Base-by-base conservation (phyloP, 2,329 filamentous ascomycete species). In the Cladophialophora carrionii region DNA sequence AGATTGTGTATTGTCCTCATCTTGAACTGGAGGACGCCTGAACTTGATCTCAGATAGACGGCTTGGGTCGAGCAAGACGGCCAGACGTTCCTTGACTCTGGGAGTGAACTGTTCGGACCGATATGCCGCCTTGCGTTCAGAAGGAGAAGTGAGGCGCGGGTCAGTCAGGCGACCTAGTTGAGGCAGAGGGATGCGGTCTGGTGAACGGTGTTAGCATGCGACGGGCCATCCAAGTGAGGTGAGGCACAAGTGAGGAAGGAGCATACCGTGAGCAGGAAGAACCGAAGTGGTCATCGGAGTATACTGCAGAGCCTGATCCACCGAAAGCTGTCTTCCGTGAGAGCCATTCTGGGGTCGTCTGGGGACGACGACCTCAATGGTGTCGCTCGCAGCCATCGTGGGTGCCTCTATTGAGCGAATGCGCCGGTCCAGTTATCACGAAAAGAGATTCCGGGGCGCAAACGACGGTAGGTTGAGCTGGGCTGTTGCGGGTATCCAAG, bases 201-300 rank as follows among this genome's bases (percentile, higher is more conserved):
- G 57, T 49, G 17, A 37, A 43, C 12, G 41, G 43, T n/a, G 48
- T 65, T 43, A 62, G 57, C 56, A 14, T 29, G 17, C 26, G 20
- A 43, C n/a, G 7, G 14, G 24, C 37, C 29, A 8, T 20, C 14
- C 52, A 54, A 20, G 26, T 29, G 29, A 54, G 29, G 52, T 34
- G 8, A 54, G 52, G 52, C 29, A 54, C 24, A 54, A 32, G 52
- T 24, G 32, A 62, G 26, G n/a, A 51, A 32, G 54, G 34, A 24
- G 41, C 58, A 43, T 72, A 61, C 79, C 78, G 72, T 81, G 81
- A 41, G 80, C 73, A 22, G 79, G 79, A 41, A 71, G 63, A 41
- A 71, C 43, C 53, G 80, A 76, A 57, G 78, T 81, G n/a, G 79
- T 81, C 76, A 83, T 80, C 31, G 81, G 80, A 48, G 80, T 82